Percentiles rank a stretch among this genome's conserved stretches.
phyloP scores from a whole-genome alignment of 169 alveolate genomes.

The Cryptosporidium meleagridis region DNA sequence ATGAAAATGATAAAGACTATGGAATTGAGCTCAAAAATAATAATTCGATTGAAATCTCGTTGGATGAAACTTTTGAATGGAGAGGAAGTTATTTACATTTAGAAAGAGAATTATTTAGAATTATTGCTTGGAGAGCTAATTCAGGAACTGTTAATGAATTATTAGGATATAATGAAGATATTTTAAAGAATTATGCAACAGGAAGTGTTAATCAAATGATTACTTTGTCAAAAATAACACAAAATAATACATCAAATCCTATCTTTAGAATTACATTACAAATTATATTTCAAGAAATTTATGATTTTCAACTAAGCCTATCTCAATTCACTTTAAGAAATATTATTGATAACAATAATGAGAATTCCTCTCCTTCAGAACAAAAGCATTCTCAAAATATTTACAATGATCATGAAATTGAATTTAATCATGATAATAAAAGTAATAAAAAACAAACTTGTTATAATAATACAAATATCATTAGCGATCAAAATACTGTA shows the following conservation, averaged over 20 bases:
- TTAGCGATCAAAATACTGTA: constrained; percentile 10
- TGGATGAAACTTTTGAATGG: constrained; percentile 74
- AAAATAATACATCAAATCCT: constrained; percentile 24
- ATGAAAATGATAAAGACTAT: constrained; percentile 11
- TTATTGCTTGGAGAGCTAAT: constrained; percentile 69
- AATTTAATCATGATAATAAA: neutral
- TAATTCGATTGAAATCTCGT: constrained; percentile 56
- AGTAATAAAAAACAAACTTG: neutral
- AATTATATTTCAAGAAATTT: constrained; percentile 69
- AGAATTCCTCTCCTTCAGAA: neutral
- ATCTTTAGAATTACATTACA: constrained; percentile 56
- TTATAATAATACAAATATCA: neutral
- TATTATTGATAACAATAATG: neutral
- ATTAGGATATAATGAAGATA: constrained; percentile 61
- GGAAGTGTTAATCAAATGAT: constrained; percentile 72
- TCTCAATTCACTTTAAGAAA: constrained; percentile 49
- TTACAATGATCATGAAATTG: neutral
- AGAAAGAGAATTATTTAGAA: constrained; percentile 64
- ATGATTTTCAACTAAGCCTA: constrained; percentile 55
- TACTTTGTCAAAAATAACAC: constrained; percentile 34
- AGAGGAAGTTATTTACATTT: constrained; percentile 72
- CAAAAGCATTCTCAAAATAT: neutral
- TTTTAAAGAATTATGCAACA: constrained; percentile 61
- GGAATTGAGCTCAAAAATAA: constrained; percentile 1
- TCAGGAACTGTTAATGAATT: constrained; percentile 63